Conservation (phyloP, 768 basidiomycete genomes). For the Saitozyma podzolica region DNA sequence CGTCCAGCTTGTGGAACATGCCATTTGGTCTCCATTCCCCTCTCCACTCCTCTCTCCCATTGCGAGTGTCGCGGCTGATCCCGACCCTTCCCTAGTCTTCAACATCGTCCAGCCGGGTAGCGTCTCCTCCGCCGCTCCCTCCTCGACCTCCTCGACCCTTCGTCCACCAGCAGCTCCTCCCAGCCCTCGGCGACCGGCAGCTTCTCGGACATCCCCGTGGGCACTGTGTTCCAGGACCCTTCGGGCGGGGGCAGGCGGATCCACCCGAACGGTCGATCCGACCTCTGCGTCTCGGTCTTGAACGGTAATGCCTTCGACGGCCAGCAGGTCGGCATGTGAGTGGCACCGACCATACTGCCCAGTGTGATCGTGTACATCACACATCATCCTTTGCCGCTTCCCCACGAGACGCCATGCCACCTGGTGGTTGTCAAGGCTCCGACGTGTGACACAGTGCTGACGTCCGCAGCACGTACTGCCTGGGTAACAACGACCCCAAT, state of each 20-base stretch:
- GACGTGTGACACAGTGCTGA: slow-evolving; percentile 1
- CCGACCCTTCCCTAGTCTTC: background rate
- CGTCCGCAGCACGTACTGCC: slow-evolving; percentile 9
- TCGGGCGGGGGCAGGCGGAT: slow-evolving; percentile 8
- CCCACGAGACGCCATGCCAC: too few species aligned
- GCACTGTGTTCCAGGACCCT: slow-evolving; percentile 8
- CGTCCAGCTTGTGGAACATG: slow-evolving; percentile 1
- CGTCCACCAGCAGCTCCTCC: slow-evolving; percentile 6
- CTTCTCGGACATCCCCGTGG: slow-evolving; percentile 3
- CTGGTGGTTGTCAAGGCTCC: too few species aligned
- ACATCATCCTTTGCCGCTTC: background rate
- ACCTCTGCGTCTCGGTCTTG: slow-evolving; percentile 22
- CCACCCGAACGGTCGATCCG: slow-evolving; percentile 16
- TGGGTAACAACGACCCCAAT: background rate
- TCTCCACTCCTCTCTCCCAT: too few species aligned
- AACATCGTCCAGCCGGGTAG: background rate
- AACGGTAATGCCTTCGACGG: slow-evolving; percentile 21
- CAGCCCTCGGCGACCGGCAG: background rate
- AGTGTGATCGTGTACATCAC: background rate
- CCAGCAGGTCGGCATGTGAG: slow-evolving; percentile 16
- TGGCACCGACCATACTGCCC: background rate
- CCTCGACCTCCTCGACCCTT: slow-evolving; percentile 8
- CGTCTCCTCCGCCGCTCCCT: slow-evolving; percentile 1
- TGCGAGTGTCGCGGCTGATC: too few species aligned
- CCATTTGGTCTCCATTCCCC: background rate